phyloP scores from a whole-genome alignment of 352 stramenopile genomes.

The Poterioochromonas sp. region DNA sequence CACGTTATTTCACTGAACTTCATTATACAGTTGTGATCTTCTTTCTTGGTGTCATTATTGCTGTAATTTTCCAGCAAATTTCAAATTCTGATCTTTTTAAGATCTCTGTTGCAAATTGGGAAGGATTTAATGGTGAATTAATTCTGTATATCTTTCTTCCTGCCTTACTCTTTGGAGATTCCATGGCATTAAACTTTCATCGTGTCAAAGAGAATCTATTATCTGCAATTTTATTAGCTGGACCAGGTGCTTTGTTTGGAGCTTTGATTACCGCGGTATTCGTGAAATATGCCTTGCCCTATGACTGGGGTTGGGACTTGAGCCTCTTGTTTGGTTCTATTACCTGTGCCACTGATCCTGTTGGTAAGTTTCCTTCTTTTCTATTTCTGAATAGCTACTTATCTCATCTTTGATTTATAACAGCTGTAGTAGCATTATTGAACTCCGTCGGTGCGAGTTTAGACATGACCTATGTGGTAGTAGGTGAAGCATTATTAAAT shows the following conservation, averaged over 20 bases:
- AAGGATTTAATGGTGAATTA: conserved; percentile 46
- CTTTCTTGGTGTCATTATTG: background rate
- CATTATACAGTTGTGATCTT: conserved; percentile 31
- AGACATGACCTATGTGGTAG: conserved; percentile 49
- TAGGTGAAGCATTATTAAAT: conserved; percentile 55
- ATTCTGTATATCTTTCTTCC: conserved; percentile 58
- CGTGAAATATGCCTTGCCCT: conserved; percentile 50
- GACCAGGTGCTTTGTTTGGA: conserved; percentile 49
- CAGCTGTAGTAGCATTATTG: conserved; percentile 51
- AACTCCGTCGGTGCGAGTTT: conserved; percentile 46
- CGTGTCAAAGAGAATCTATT: background rate
- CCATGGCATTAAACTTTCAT: conserved; percentile 42
- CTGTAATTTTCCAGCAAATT: background rate
- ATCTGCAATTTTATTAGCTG: conserved; percentile 39
- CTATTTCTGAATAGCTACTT: background rate
- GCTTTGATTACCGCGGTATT: conserved; percentile 45
- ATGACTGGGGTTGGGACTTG: conserved; percentile 48
- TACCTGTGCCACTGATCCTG: conserved; percentile 50
- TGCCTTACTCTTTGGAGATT: conserved; percentile 56
- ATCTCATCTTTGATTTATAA: background rate
- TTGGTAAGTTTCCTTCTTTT: conserved; percentile 32
- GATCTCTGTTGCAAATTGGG: conserved; percentile 31
- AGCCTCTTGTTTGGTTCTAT: conserved; percentile 51
- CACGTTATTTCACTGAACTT: background rate
- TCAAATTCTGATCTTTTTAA: background rate